phyloP scores from a whole-genome alignment of 345 rosid species.

The Corymbia maculata region DNA sequence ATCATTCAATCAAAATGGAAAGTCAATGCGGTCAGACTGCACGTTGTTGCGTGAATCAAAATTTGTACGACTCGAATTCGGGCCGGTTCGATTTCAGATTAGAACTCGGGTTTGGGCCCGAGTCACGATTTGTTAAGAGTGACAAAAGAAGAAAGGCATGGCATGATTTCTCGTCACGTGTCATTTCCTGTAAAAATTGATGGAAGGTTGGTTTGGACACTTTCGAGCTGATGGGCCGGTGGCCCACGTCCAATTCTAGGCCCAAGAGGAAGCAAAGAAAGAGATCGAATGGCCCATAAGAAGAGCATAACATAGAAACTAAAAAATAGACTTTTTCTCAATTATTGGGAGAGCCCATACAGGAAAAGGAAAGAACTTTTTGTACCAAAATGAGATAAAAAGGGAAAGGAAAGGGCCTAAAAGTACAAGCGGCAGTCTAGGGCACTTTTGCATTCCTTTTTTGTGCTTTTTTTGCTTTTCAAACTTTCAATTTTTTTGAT shows the following conservation, averaged over 20 bases:
- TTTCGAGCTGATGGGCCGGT: neutral
- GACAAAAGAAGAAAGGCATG: neutral
- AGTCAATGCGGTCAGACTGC: neutral
- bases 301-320: neutral
- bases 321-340: neutral
- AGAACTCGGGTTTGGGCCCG: neutral
- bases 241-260: neutral
- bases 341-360: neutral
- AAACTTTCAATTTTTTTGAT: neutral
- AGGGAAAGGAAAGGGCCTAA: neutral
- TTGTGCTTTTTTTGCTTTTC: neutral
- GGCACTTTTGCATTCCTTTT: neutral
- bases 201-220: neutral
- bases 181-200: neutral
- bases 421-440: neutral
- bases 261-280: neutral
- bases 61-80: neutral
- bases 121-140: neutral
- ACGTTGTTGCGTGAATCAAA: neutral
- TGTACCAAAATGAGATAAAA: neutral
- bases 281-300: neutral
- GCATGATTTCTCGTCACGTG: neutral
- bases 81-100: neutral
- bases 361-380: neutral
- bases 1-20: neutral